Base-by-base conservation (phyloP, 164 flowering plant species). In the Kingdonia uniflora region DNA sequence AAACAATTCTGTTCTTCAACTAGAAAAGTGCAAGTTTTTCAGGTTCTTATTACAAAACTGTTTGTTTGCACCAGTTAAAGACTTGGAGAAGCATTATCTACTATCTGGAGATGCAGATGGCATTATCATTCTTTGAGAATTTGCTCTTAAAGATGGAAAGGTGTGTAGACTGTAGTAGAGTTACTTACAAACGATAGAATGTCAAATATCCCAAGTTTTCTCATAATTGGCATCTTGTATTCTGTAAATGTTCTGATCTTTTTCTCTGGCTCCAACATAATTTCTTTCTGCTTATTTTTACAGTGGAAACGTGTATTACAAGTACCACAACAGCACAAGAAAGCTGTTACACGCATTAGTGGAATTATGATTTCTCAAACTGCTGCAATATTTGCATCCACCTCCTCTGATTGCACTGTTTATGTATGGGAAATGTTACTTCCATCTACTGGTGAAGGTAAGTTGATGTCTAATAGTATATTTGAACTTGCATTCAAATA, bases 91-190 rank as follows among this genome's bases (percentile, higher is more conserved):
- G 40, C 95, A 92, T 71, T 86, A 70, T 72, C 67, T 92, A 53
- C 80, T 92, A 13, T 86, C 97, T 22, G 99, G 96, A 69, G 90
- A 90, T 68, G 76, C 92, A 52, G 81, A 75, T 60, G 99, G 96
- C 49, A 65, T 49, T 57, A 81, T 88, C 46, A 68, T 81, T 26
- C 43, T 86, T 39, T 92, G 99, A 96, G 99, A 83, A 64, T 53
- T 76, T 7, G 71, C 82, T 50, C 68, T 81, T 58, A 53, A 60
- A 51, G 74, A 72, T 24, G 55, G 65, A 26, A 79, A 76, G 94
- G 98, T 87, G 71, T 8, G n/a, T n/a, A n/a, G n/a, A n/a, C n/a
- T 29, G 8, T 8, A 29, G 35, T 29, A 29, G 35, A 29, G 35
- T 29, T 29, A 3, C 35, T 29, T 29, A 8, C 35, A 29, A 29